Evolutionary conservation across 2,329 filamentous ascomycete species (phyloP), one percentile per base, ranked within the genome.

Genomic region (Paradendryphiella salina): DNA sequence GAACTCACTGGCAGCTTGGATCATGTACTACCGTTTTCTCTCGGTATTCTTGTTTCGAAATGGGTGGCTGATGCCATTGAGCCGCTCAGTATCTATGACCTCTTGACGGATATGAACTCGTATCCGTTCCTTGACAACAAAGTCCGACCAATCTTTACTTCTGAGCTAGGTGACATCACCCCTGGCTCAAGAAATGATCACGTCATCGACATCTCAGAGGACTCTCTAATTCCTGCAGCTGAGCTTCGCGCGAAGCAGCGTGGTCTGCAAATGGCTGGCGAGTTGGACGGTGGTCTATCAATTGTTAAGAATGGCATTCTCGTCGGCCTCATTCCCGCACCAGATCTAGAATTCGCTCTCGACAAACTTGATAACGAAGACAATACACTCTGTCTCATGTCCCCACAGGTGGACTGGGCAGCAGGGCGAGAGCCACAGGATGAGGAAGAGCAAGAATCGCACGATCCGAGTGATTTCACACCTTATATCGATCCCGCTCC

Each of bases 91-190:
- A 96, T 99, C 56, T 97, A 96, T 70, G 94, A 97, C 69, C 82
- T 97, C 9, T 79, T 97, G 14, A 97, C 92, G 0, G 91, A 94
- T 69, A 93, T 99, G 88, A 97, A 99, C 73, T 88, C 90, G 2
- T 99, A 97, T 60, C 94, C 94, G 0, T 96, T 95, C 76, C 82
- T 99, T n/a, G 91, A 96, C 74, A 96, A 95, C 75, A 97, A 96
- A 72, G 84, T 92, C 55, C 91, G 95, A 61, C 92, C 93, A 1
- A 80, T 95, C 14, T 96, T 96, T 71, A 96, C 92, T 0, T 87
- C 88, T 0, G 88, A 95, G 46, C 81, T 99, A 0, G 88, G 86
- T 11, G 93, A 96, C 56, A 94, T 99, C 48, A 87, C 93, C 0
- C 85, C 89, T 1, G 85, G 86, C 4, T 78, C 89, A 3, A 86